Conservation (phyloP, 2,329 filamentous ascomycete species). For the Pseudogymnoascus sp. region DNA sequence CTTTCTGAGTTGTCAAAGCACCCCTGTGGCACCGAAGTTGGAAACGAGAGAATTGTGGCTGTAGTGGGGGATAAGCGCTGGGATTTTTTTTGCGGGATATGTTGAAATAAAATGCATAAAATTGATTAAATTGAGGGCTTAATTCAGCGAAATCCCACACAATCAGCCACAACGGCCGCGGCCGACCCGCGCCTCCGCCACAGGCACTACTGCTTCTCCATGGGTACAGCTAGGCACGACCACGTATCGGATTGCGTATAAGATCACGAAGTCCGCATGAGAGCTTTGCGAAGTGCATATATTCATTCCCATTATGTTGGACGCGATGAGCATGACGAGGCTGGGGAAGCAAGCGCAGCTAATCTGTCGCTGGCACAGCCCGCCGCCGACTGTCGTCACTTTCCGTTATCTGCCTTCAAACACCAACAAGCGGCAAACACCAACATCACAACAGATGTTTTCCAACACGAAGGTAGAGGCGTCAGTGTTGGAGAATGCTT, state of each 20-base stretch:
- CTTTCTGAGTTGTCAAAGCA: background rate
- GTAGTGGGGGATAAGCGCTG: constrained; percentile 7
- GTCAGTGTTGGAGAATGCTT: background rate
- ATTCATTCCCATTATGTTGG: background rate
- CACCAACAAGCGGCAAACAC: background rate
- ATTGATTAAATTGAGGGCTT: constrained; percentile 1
- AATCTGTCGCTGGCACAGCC: background rate
- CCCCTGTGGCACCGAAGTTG: background rate
- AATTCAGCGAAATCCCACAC: background rate
- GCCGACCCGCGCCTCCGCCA: constrained; percentile 2
- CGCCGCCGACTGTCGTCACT: background rate
- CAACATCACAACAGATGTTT: no score
- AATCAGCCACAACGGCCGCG: background rate
- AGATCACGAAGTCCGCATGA: background rate
- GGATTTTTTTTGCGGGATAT: background rate
- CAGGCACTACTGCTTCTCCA: background rate
- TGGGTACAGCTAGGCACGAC: background rate
- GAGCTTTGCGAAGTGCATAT: constrained; percentile 2
- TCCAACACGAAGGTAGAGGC: background rate
- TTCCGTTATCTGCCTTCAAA: background rate
- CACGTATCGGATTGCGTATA: constrained; percentile 1
- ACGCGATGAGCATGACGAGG: constrained; percentile 4
- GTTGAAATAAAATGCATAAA: background rate
- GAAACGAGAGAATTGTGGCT: background rate
- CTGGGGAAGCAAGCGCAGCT: background rate